A percentile compares a stretch with the other conserved stretches of the same genome.
These are phyloP conservation scores for Chlorophyllum brunneum DNA, from an alignment of 768 basidiomycete species.

Conservation along the genomic window DNA sequence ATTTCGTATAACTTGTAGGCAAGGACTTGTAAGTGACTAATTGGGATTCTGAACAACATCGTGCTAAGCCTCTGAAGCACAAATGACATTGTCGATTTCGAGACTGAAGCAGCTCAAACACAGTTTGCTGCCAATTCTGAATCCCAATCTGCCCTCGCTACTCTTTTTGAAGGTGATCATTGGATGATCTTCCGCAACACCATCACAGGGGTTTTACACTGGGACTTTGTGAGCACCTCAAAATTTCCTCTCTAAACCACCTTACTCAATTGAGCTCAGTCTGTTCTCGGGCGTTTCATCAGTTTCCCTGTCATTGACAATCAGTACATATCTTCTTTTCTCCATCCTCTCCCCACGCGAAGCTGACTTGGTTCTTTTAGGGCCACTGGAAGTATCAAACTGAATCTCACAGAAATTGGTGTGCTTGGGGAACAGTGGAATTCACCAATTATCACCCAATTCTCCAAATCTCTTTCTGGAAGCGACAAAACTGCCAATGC, in stretches of 20 bases:
- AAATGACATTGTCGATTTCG: slow-evolving; percentile 59
- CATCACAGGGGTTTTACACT: slow-evolving; percentile 54
- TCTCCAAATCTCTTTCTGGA: slow-evolving; percentile 33
- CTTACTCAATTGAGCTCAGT: slow-evolving; percentile 32
- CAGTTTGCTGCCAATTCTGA: slow-evolving; percentile 43
- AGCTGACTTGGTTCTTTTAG: slow-evolving; percentile 24
- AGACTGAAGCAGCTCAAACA: slow-evolving; percentile 58
- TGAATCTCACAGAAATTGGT: slow-evolving; percentile 50
- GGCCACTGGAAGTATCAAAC: slow-evolving; percentile 51
- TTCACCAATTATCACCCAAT: slow-evolving; percentile 35
- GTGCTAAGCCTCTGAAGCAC: slow-evolving; percentile 30
- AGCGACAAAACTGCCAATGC: slow-evolving; percentile 45
- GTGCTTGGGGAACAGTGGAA: slow-evolving; percentile 51
- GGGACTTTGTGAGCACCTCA: slow-evolving; percentile 59
- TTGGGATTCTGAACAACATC: not conserved
- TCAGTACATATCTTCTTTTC: slow-evolving; percentile 30
- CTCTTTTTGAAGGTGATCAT: slow-evolving; percentile 51
- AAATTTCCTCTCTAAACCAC: not conserved
- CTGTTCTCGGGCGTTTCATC: slow-evolving; percentile 61
- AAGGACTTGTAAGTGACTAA: slow-evolving; percentile 37
- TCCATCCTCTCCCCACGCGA: not conserved
- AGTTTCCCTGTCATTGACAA: slow-evolving; percentile 53
- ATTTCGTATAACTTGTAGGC: slow-evolving; percentile 21
- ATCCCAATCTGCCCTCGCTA: slow-evolving; percentile 46
- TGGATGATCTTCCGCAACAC: slow-evolving; percentile 73